Conservation (phyloP, 306 rosid genomes). For the Cucurbita ficifolia region DNA sequence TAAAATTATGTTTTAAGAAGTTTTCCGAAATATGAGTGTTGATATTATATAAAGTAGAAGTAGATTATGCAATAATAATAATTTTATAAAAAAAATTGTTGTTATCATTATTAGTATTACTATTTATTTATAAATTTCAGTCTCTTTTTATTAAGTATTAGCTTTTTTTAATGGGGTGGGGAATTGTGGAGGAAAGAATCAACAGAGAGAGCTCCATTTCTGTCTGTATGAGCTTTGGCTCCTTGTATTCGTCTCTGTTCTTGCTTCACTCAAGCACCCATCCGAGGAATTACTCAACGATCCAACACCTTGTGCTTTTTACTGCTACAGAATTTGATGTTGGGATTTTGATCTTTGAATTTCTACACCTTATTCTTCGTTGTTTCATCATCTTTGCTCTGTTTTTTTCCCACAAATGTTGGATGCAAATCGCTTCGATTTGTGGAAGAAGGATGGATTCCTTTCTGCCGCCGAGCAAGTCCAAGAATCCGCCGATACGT, state of each 20-base stretch:
- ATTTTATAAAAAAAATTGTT: no score
- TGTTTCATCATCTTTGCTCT: background rate
- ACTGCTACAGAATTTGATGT: background rate
- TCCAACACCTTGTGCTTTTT: background rate
- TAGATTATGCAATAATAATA: no score
- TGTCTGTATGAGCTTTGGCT: background rate
- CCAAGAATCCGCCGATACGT: slow-evolving; percentile 8
- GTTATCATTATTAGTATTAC: no score
- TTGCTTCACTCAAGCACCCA: slow-evolving; percentile 3
- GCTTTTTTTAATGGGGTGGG: background rate
- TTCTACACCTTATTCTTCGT: background rate
- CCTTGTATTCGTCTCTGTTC: background rate
- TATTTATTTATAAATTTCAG: background rate
- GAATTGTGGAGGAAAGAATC: background rate
- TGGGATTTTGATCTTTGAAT: background rate
- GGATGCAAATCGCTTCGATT: background rate
- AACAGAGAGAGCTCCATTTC: background rate
- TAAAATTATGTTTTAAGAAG: no score
- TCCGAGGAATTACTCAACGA: background rate
- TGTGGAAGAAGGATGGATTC: slow-evolving; percentile 7
- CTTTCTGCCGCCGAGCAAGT: slow-evolving; percentile 6
- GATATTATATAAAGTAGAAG: no score
- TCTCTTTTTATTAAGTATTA: background rate
- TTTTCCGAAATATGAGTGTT: no score
- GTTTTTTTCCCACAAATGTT: background rate